Conservation (phyloP, 192 early-diverging fungal genomes). For the Lobosporangium transversale region DNA sequence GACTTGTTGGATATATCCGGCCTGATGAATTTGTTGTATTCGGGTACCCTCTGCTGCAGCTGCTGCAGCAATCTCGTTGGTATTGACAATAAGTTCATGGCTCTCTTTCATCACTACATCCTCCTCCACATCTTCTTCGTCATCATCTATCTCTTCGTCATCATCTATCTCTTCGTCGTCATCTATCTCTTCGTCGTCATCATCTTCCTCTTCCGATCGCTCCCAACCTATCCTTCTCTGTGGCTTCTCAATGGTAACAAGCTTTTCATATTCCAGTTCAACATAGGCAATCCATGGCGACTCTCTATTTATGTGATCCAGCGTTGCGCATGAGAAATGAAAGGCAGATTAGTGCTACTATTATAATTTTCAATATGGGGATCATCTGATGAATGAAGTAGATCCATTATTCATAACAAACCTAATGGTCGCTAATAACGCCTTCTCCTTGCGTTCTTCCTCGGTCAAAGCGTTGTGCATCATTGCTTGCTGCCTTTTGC, state of each 20-base stretch:
- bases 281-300: slow-evolving; percentile 49
- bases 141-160: slow-evolving; percentile 39
- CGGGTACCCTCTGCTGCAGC: background rate
- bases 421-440: slow-evolving; percentile 45
- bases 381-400: background rate
- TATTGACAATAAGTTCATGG: background rate
- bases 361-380: too few relatives aligned
- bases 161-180: slow-evolving; percentile 24
- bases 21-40: slow-evolving; percentile 4
- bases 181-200: slow-evolving; percentile 37
- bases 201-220: slow-evolving; percentile 39
- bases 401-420: background rate
- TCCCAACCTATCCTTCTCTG: slow-evolving; percentile 42
- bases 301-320: slow-evolving; percentile 29
- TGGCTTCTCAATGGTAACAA: slow-evolving; percentile 41
- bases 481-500: slow-evolving; percentile 21
- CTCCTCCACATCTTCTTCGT: slow-evolving; percentile 37
- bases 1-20: background rate
- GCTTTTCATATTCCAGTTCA: slow-evolving; percentile 43
- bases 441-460: slow-evolving; percentile 49
- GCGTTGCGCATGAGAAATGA: too few relatives aligned
- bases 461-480: slow-evolving; percentile 27
- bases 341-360: too few relatives aligned
- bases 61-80: background rate
- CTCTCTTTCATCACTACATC: slow-evolving; percentile 30